phyloP scores from a whole-genome alignment of 176 grass and related monocot genomes.

The Hyparrhenia diplandra region DNA sequence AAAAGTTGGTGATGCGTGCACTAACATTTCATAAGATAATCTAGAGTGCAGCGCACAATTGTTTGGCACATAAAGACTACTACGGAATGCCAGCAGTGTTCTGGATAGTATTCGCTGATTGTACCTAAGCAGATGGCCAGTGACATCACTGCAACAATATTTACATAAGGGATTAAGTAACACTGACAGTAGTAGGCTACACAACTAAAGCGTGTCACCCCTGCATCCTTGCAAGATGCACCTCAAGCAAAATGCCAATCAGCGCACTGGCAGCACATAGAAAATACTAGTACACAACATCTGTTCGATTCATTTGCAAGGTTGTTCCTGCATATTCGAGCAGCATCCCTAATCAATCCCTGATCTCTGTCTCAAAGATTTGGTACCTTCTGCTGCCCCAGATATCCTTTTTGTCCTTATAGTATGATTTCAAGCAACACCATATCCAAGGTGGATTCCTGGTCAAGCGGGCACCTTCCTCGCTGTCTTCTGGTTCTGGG shows the following conservation, averaged over 20 bases:
- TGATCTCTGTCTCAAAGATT: slow-evolving; percentile 50
- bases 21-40: no score
- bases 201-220: not conserved
- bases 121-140: no score
- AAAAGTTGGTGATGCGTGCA: no score
- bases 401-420: slow-evolving; percentile 38
- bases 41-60: no score
- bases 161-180: not conserved
- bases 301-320: not conserved
- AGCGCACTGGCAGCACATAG: not conserved
- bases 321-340: not conserved
- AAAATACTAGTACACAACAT: not conserved
- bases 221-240: not conserved
- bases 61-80: no score
- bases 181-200: not conserved
- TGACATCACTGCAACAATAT: no score
- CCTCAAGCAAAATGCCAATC: not conserved
- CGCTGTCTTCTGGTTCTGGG: slow-evolving; percentile 29
- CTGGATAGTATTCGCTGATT: no score
- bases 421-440: slow-evolving; percentile 72
- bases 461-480: slow-evolving; percentile 19
- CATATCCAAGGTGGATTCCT: slow-evolving; percentile 74
- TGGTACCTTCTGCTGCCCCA: slow-evolving; percentile 60
- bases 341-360: slow-evolving; percentile 17
- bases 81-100: no score